Conservation (phyloP, 2,329 filamentous ascomycete species). For the Xylariaceae sp. region DNA sequence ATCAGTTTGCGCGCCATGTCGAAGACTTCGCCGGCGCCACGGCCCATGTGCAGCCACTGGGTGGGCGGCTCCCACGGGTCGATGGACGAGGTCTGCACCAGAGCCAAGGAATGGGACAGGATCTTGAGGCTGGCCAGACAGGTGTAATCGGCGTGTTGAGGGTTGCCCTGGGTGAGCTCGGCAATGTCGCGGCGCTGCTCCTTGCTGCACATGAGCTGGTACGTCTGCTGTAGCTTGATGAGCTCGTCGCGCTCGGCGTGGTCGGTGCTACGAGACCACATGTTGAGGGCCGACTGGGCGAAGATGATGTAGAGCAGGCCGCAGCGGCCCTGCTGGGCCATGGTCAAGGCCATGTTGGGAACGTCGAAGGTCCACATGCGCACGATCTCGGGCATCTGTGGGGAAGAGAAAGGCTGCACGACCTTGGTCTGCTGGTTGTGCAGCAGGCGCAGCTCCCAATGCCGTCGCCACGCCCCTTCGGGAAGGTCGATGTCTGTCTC, state of each 20-base stretch:
- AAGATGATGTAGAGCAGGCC: slow-evolving; percentile 27
- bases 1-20: slow-evolving; percentile 18
- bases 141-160: slow-evolving; percentile 26
- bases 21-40: slow-evolving; percentile 27
- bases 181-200: slow-evolving; percentile 29
- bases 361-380: slow-evolving; percentile 27
- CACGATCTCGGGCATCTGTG: slow-evolving; percentile 11
- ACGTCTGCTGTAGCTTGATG: slow-evolving; percentile 27
- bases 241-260: slow-evolving; percentile 21
- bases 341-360: slow-evolving; percentile 25
- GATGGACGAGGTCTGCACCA: slow-evolving; percentile 29
- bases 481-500: slow-evolving; percentile 24
- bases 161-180: slow-evolving; percentile 14
- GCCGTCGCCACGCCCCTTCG: slow-evolving; percentile 27
- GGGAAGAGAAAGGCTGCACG: slow-evolving; percentile 19
- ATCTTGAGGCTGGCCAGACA: slow-evolving; percentile 29
- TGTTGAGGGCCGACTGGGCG: slow-evolving; percentile 29
- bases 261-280: slow-evolving; percentile 23
- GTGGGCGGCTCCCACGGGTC: slow-evolving; percentile 30
- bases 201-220: slow-evolving; percentile 28
- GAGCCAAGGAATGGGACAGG: slow-evolving; percentile 28
- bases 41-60: slow-evolving; percentile 30
- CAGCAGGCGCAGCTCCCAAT: slow-evolving; percentile 29
- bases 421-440: slow-evolving; percentile 27
- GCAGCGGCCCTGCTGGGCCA: slow-evolving; percentile 23